A percentile compares a stretch with the other conserved stretches of the same genome.
These are phyloP conservation scores for Circinella minor DNA, from an alignment of 371 early-diverging fungal genomes.

Conservation along the genomic window DNA sequence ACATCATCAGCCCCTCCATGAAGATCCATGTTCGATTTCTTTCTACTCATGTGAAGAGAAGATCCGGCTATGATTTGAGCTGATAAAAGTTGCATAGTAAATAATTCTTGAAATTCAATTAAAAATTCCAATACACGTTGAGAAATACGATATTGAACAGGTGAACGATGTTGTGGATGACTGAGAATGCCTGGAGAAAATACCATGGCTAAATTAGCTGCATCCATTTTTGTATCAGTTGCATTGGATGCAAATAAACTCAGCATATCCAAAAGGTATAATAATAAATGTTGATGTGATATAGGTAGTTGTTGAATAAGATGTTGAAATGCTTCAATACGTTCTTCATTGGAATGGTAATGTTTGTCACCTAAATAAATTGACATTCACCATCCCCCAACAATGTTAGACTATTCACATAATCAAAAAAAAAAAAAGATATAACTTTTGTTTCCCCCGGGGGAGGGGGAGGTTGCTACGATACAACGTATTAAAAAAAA, in stretches of 20 bases:
- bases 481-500: not conserved
- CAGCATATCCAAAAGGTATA: constrained; percentile 66
- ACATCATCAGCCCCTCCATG: not conserved
- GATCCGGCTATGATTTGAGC: too few relatives aligned
- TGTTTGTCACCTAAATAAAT: constrained; percentile 13
- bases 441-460: too few relatives aligned
- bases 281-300: constrained; percentile 60
- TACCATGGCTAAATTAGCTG: constrained; percentile 62
- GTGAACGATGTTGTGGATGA: constrained; percentile 57
- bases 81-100: constrained; percentile 27
- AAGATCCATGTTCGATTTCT: not conserved
- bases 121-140: constrained; percentile 62
- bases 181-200: constrained; percentile 67
- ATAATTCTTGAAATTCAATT: constrained; percentile 53
- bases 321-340: constrained; percentile 51
- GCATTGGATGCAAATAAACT: constrained; percentile 57
- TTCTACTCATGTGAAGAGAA: not conserved
- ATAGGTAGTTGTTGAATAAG: constrained; percentile 59
- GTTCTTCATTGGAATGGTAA: constrained; percentile 15
- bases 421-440: too few relatives aligned
- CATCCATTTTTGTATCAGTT: constrained; percentile 55
- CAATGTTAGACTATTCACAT: too few relatives aligned
- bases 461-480: too few relatives aligned
- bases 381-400: too few relatives aligned
- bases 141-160: constrained; percentile 61